Conservation (phyloP, 2,329 filamentous ascomycete genomes). For the Alternaria arborescens region DNA sequence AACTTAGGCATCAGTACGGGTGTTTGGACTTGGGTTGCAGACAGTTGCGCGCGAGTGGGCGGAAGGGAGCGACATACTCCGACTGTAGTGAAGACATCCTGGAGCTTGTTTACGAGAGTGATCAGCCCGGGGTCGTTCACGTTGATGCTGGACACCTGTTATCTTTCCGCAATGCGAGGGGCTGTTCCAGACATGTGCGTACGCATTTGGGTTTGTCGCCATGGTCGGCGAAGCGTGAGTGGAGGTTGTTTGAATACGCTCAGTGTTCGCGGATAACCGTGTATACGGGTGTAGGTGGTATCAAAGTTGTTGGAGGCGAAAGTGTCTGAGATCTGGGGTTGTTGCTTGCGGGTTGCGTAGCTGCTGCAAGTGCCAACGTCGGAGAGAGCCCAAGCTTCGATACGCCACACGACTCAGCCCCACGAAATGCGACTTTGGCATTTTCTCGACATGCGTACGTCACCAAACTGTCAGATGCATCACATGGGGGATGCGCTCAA, state of each 20-base stretch:
- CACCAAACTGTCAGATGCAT: slow-evolving; percentile 12
- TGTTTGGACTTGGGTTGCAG: slow-evolving; percentile 16
- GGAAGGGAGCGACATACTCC: slow-evolving; percentile 66
- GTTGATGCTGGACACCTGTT: slow-evolving; percentile 65
- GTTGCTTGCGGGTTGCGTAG: slow-evolving; percentile 31
- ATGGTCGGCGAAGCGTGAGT: slow-evolving; percentile 41
- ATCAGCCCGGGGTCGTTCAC: slow-evolving; percentile 75
- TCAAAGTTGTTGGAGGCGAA: slow-evolving; percentile 26
- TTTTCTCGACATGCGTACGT: slow-evolving; percentile 8
- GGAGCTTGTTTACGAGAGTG: slow-evolving; percentile 95
- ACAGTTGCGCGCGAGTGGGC: slow-evolving; percentile 2
- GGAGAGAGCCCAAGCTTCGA: slow-evolving; percentile 23
- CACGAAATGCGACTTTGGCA: slow-evolving; percentile 7
- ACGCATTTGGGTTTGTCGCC: slow-evolving; percentile 54
- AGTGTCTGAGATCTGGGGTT: slow-evolving; percentile 30
- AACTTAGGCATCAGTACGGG: slow-evolving; percentile 43
- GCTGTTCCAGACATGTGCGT: slow-evolving; percentile 32
- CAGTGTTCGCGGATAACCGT: slow-evolving; percentile 3
- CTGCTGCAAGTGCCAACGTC: slow-evolving; percentile 26
- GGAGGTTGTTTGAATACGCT: slow-evolving; percentile 12
- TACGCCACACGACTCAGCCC: slow-evolving; percentile 18
- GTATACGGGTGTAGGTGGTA: slow-evolving; percentile 20
- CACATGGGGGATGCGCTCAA: background rate
- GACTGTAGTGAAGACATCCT: slow-evolving; percentile 98
- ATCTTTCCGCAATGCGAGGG: slow-evolving; percentile 35